Percentiles rank a stretch among this genome's conserved stretches.
Evolutionary conservation across 345 rosid genomes (phyloP).

Genomic region (Populus ilicifolia): DNA sequence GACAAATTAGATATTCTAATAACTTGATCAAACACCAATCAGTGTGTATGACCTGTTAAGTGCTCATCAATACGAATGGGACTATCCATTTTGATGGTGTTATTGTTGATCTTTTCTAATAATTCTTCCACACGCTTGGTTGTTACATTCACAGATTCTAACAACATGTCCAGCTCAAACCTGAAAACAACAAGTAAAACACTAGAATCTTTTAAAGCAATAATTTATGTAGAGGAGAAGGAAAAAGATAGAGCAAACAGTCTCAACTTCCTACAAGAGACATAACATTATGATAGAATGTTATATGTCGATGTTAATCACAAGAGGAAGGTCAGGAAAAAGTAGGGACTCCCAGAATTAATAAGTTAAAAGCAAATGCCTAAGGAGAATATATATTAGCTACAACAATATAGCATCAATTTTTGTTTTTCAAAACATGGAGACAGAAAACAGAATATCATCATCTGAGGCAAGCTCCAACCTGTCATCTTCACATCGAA

Average conservation of each 20-base stretch:
- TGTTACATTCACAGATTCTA: conserved; percentile 85
- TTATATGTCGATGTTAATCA: neutral
- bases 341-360: neutral
- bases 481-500: conserved; percentile 98
- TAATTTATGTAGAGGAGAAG: neutral
- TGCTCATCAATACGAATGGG: conserved; percentile 69
- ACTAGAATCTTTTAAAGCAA: conserved; percentile 2
- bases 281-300: neutral
- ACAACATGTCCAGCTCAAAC: conserved; percentile 95
- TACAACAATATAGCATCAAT: neutral
- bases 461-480: conserved; percentile 26
- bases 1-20: conserved; percentile 2
- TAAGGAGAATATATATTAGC: neutral
- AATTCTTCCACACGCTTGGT: conserved; percentile 82
- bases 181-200: conserved; percentile 36
- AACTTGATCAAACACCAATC: conserved; percentile 8
- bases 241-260: neutral
- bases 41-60: conserved; percentile 63
- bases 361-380: neutral
- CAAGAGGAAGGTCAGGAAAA: neutral
- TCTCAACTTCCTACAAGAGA: neutral
- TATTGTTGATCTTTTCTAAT: conserved; percentile 62
- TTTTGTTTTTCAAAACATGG: neutral
- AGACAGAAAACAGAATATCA: neutral
- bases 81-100: conserved; percentile 50